Conservation (phyloP, 1,284 basidiomycete genomes). For the Thecaphora frezii region DNA sequence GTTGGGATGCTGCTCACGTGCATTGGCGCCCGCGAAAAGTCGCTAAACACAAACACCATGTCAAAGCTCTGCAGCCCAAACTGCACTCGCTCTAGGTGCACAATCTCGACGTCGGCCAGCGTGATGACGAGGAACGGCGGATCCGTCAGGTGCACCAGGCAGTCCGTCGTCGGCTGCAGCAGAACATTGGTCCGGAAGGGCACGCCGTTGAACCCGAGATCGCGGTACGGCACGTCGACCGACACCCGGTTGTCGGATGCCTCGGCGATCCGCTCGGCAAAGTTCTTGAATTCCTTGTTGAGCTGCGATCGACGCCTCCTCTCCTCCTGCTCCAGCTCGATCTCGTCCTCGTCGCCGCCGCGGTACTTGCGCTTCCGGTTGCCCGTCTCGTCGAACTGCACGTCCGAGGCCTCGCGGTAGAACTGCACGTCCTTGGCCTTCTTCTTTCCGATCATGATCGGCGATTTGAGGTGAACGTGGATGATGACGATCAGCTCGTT, state of each 20-base stretch:
- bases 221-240: slow-evolving; percentile 94
- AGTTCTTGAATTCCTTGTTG: slow-evolving; percentile 93
- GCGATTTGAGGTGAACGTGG: slow-evolving; percentile 89
- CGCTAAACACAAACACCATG: slow-evolving; percentile 92
- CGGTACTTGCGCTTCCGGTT: slow-evolving; percentile 95
- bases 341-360: slow-evolving; percentile 98
- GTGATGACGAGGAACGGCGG: slow-evolving; percentile 96
- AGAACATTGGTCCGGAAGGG: slow-evolving; percentile 93
- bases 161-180: slow-evolving; percentile 94
- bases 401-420: slow-evolving; percentile 95
- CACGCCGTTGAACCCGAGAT: slow-evolving; percentile 94
- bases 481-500: slow-evolving; percentile 92
- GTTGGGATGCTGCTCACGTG: slow-evolving; percentile 61
- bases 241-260: slow-evolving; percentile 79
- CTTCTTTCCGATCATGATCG: slow-evolving; percentile 98
- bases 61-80: slow-evolving; percentile 97
- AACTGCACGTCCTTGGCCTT: slow-evolving; percentile 99
- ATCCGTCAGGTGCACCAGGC: slow-evolving; percentile 91
- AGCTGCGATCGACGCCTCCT: slow-evolving; percentile 81
- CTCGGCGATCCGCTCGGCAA: slow-evolving; percentile 89
- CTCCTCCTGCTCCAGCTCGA: slow-evolving; percentile 98
- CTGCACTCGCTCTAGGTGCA: slow-evolving; percentile 94
- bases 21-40: slow-evolving; percentile 86
- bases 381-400: slow-evolving; percentile 98
- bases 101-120: slow-evolving; percentile 90